These are phyloP conservation scores for Lasiodiplodia sp. DNA, from an alignment of 2,329 filamentous ascomycete species.

Conservation along the genomic window DNA sequence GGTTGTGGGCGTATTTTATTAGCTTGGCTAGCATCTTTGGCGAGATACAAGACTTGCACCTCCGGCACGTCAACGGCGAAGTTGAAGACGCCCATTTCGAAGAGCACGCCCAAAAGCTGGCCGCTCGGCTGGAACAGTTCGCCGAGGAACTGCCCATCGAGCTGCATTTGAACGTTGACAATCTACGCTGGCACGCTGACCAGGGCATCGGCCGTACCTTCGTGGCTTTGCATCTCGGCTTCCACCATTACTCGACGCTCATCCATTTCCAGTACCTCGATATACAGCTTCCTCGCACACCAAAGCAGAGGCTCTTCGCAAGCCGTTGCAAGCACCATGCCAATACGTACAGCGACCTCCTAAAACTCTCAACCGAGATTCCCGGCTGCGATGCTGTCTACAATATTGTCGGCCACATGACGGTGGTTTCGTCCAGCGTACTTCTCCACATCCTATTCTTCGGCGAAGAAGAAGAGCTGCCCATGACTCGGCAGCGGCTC, in stretches of 20 bases:
- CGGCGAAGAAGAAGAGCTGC: constrained; percentile 46
- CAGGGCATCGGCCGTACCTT: constrained; percentile 54
- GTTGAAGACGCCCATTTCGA: constrained; percentile 29
- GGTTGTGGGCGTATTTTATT: constrained; percentile 52
- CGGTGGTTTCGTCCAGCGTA: constrained; percentile 57
- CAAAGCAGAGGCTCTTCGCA: constrained; percentile 36
- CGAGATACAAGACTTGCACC: constrained; percentile 51
- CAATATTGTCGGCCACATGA: constrained; percentile 55
- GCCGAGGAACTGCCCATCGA: constrained; percentile 20
- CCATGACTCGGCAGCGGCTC: constrained; percentile 45
- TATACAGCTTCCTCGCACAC: constrained; percentile 36
- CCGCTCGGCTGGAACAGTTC: constrained; percentile 6
- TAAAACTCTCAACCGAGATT: constrained; percentile 49
- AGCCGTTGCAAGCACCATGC: constrained; percentile 41
- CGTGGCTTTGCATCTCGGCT: constrained; percentile 55
- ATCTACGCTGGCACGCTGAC: constrained; percentile 47
- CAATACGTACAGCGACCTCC: constrained; percentile 49
- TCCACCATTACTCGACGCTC: constrained; percentile 57
- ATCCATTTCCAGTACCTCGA: constrained; percentile 58
- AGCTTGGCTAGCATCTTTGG: constrained; percentile 49
- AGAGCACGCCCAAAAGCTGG: constrained; percentile 18
- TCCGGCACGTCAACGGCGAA: constrained; percentile 37
- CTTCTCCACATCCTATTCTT: constrained; percentile 58
- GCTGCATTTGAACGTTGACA: constrained; percentile 35
- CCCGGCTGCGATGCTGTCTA: constrained; percentile 53